Base-by-base conservation (phyloP, 208 protist species). In the Trypanosomatidae sp. region DNA sequence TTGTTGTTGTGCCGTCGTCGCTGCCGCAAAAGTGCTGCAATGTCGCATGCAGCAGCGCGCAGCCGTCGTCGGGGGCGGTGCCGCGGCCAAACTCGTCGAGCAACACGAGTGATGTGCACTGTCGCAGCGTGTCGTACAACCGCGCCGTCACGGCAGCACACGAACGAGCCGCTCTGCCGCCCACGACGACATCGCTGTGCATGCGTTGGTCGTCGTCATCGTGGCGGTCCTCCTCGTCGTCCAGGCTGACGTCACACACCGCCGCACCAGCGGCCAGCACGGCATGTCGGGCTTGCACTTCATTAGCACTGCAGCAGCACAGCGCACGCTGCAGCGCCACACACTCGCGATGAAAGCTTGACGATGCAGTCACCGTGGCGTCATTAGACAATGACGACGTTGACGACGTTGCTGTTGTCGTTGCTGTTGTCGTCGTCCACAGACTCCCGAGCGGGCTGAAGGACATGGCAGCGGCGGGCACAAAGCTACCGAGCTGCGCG, bases 81-180 rank as follows among this genome's bases (percentile, higher is more conserved):
- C 90, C 95, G 23, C 94, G 94, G 15, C 95, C 95, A 61, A 96
- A 96, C 51, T 98, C 95, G 54, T 98, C 94, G 23, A 97, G 25
- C 11, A 96, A 44, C 4, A 97, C 50, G 20, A 97, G 59, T 4
- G 81, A 71, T 0, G 45, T 21, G 7, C 48, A 37, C 68, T 61
- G 13, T 57, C 41, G 28, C 38, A 22, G 19, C 49, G 37, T 6
- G 25, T 16, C 33, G 49, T n/a, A 50, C 59, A 0, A 27, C 58
- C 6, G 41, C 22, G 30, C 44, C 19, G 30, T 43, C 47, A 10
- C 15, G 49, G 32, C 56, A 53, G n/a, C 16, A 13, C 33, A 21
- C 13, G 20, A 11, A 10, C 22, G 8, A 35, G 11, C 30, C 30
- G n/a, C 11, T 11, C n/a, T 8, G 11, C 6, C 28, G 3, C 13